Conservation (phyloP, 768 basidiomycete species). For the Postia placenta region DNA sequence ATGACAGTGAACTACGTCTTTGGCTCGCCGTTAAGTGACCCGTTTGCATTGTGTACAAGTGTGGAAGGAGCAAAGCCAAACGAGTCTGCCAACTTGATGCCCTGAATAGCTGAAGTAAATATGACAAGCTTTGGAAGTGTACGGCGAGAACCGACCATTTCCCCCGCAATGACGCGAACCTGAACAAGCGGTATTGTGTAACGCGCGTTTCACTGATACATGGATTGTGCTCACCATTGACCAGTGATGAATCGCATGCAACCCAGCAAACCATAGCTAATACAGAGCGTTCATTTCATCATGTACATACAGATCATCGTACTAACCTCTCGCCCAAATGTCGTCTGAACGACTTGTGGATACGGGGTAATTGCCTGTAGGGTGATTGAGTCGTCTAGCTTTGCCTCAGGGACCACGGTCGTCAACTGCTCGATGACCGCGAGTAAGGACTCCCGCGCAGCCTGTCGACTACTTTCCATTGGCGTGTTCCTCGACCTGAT, state of each 20-base stretch:
- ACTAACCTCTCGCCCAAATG: constrained; percentile 72
- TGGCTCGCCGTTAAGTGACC: constrained; percentile 57
- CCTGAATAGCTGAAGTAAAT: constrained; percentile 32
- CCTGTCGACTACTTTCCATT: constrained; percentile 65
- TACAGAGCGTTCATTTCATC: too few species aligned
- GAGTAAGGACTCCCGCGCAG: constrained; percentile 51
- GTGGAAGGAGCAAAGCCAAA: constrained; percentile 89
- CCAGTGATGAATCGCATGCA: constrained; percentile 90
- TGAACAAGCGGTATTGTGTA: constrained; percentile 19
- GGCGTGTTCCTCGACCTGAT: constrained; percentile 71
- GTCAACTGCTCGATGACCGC: constrained; percentile 54
- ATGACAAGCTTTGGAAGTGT: too few species aligned
- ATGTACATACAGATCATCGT: background rate
- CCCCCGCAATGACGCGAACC: constrained; percentile 81
- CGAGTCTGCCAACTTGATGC: constrained; percentile 60
- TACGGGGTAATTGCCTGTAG: constrained; percentile 80
- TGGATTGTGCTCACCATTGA: constrained; percentile 56
- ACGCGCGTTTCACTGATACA: constrained; percentile 5
- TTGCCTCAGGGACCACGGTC: constrained; percentile 40
- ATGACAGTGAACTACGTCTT: constrained; percentile 40
- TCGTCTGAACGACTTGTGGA: constrained; percentile 69
- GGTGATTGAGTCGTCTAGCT: constrained; percentile 54
- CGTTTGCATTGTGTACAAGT: constrained; percentile 51
- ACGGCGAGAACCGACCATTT: constrained; percentile 51
- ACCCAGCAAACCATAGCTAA: constrained; percentile 79